A percentile compares a stretch with the other conserved stretches of the same genome.
Conservation (phyloP, 495 filamentous ascomycete species). For the Aspergillus ellipticus region DNA sequence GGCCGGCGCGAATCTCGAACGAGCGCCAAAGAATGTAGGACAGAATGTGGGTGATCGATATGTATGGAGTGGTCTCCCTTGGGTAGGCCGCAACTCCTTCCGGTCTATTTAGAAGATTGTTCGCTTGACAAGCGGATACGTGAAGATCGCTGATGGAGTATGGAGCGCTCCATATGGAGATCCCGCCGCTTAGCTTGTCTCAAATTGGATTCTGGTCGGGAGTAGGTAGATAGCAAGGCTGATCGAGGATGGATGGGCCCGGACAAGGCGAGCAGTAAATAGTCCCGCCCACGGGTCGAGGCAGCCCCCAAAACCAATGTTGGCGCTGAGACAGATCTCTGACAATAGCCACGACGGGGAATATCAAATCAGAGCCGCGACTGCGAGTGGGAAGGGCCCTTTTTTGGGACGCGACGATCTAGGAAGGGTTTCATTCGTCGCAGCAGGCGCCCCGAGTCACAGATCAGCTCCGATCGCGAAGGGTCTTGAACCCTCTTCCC, state of each 20-base stretch:
- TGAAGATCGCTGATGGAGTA: neutral
- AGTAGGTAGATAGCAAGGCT: neutral
- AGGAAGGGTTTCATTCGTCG: conserved; percentile 17
- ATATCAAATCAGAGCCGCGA: neutral
- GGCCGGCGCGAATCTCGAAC: conserved; percentile 6
- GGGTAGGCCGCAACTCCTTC: neutral
- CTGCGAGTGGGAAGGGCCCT: neutral
- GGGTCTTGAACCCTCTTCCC: neutral
- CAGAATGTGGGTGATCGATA: conserved; percentile 9
- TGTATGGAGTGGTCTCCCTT: conserved; percentile 1
- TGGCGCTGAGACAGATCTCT: neutral
- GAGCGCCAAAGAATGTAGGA: conserved; percentile 19
- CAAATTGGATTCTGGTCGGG: neutral
- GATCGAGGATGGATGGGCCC: neutral
- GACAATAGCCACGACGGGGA: neutral
- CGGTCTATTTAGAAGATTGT: neutral
- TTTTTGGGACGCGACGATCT: conserved; percentile 11
- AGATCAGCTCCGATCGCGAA: conserved; percentile 10
- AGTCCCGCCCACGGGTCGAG: neutral
- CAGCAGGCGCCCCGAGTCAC: conserved; percentile 16
- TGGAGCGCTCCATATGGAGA: neutral
- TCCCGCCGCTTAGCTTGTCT: neutral
- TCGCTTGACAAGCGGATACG: neutral
- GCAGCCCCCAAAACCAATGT: neutral
- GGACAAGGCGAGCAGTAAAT: neutral